Conservation (phyloP, 345 rosid species). For the Salix brachista region DNA sequence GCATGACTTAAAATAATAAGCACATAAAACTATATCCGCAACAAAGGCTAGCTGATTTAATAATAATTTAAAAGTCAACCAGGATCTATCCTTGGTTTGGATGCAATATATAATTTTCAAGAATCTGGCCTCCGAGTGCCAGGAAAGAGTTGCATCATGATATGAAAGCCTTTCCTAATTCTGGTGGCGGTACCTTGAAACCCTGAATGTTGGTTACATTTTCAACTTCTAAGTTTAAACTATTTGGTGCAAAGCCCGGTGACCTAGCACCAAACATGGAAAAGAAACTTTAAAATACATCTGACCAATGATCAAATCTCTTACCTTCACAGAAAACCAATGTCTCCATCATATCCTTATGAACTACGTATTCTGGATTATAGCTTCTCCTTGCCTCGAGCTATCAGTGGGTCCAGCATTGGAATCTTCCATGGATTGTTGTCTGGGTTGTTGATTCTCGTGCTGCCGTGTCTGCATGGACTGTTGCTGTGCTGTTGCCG, state of each 20-base stretch:
- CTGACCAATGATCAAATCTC: neutral
- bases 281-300: neutral
- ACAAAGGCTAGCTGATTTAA: neutral
- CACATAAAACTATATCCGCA: neutral
- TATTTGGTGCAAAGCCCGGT: neutral
- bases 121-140: neutral
- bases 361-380: neutral
- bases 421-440: slow-evolving; percentile 10
- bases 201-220: neutral
- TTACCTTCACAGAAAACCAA: neutral
- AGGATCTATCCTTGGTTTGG: neutral
- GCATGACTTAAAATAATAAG: neutral
- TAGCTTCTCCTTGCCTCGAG: slow-evolving; percentile 11
- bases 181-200: neutral
- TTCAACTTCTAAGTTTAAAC: neutral
- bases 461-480: neutral
- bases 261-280: neutral
- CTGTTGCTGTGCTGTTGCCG: neutral
- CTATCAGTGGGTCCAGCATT: slow-evolving; percentile 6
- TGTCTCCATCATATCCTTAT: neutral
- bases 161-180: neutral
- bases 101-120: neutral
- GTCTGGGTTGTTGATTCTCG: slow-evolving; percentile 14
- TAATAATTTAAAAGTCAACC: too few relatives aligned
- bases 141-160: too few relatives aligned